A percentile compares a stretch with the other conserved stretches of the same genome.
Conservation (phyloP, 2,329 filamentous ascomycete species). For the Tricladium varicosporioides region DNA sequence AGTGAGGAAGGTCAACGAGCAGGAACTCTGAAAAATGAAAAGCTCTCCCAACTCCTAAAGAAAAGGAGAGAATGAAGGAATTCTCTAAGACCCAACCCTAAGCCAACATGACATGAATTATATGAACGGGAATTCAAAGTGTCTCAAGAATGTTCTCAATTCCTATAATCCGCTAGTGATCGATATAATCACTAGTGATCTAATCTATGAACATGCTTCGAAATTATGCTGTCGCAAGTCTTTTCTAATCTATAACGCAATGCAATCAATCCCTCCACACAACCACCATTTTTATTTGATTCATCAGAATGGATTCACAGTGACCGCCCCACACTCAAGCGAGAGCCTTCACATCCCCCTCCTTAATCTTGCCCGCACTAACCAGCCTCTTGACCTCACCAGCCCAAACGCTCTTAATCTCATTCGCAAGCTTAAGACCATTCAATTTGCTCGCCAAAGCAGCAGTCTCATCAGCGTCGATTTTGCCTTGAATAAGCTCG, state of each 20-base stretch:
- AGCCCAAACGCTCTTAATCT: constrained; percentile 82
- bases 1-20: too few relatives aligned
- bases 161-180: too few relatives aligned
- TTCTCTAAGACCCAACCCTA: too few relatives aligned
- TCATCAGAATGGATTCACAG: neutral
- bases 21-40: too few relatives aligned
- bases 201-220: too few relatives aligned
- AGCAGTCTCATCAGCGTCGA: constrained; percentile 88
- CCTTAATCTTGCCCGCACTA: constrained; percentile 80
- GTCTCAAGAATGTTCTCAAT: too few relatives aligned
- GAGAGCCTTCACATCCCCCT: constrained; percentile 72
- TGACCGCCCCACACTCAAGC: constrained; percentile 19
- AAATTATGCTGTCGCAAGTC: too few relatives aligned
- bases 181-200: too few relatives aligned
- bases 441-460: constrained; percentile 77
- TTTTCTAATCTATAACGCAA: neutral
- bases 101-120: too few relatives aligned
- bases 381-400: constrained; percentile 77
- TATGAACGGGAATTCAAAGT: too few relatives aligned
- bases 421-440: constrained; percentile 72
- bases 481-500: constrained; percentile 81
- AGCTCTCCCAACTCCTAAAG: too few relatives aligned
- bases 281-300: neutral
- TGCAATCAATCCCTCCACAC: neutral
- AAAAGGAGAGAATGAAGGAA: too few relatives aligned